Percentiles rank a stretch among this genome's conserved stretches.
Evolutionary conservation across 106 monocot genomes (phyloP).

Genomic region (Allium fistulosum): DNA sequence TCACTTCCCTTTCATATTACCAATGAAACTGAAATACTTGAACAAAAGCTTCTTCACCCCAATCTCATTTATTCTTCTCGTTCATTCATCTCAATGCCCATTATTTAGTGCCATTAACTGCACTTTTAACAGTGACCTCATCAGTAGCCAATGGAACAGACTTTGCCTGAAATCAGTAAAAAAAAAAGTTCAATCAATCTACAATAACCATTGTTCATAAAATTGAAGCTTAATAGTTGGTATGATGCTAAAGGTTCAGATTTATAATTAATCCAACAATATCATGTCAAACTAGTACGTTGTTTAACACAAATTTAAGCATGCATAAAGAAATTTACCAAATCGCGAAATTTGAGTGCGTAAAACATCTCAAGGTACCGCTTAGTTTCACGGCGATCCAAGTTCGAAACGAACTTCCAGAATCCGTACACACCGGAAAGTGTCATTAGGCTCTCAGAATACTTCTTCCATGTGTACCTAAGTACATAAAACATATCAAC

Average conservation of each 20-base stretch:
- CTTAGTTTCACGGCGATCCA: slow-evolving; percentile 65
- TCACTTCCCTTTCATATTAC: neutral
- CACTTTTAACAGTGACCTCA: slow-evolving; percentile 17
- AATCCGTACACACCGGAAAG: slow-evolving; percentile 69
- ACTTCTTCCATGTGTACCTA: slow-evolving; percentile 79
- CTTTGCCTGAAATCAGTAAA: slow-evolving; percentile 24
- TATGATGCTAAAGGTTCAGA: too few relatives aligned
- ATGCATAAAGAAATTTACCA: slow-evolving; percentile 28
- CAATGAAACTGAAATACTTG: neutral
- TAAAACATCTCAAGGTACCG: slow-evolving; percentile 88
- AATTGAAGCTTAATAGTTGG: neutral
- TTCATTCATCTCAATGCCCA: neutral
- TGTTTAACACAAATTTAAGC: too few relatives aligned
- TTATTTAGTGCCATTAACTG: slow-evolving; percentile 2
- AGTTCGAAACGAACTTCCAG: slow-evolving; percentile 79
- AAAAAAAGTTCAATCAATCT: neutral
- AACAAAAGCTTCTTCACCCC: neutral
- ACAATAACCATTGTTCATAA: neutral
- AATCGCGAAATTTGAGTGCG: slow-evolving; percentile 54
- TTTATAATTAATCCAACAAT: too few relatives aligned
- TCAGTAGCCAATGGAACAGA: slow-evolving; percentile 59
- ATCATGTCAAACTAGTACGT: neutral
- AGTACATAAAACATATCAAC: neutral
- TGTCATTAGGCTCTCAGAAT: slow-evolving; percentile 77
- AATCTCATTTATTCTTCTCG: slow-evolving; percentile 2